Base-by-base conservation (phyloP, 192 early-diverging fungal species). In the Mycoemilia scoparia region DNA sequence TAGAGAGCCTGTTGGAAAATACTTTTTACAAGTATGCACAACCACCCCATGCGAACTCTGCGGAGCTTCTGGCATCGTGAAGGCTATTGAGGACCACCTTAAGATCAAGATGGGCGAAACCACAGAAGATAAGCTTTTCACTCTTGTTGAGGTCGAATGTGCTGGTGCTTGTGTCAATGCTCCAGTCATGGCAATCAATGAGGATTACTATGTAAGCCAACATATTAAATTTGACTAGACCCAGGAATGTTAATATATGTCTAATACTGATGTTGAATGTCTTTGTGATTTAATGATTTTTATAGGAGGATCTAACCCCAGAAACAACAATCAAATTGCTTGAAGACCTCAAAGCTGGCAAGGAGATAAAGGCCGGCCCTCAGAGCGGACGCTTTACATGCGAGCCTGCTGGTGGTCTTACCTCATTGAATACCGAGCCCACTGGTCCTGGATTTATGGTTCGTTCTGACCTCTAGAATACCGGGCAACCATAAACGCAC, bases 81-180 rank as follows among this genome's bases (percentile, higher is more conserved):
- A 98, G 43, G 69, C 91, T 4, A 70, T 90, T 34, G 69, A 88
- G 61, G 63, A 77, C 24, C 65, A 93, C 36, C 63, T 98, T 25
- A 81, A 81, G 34, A 89, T 98, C 53, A 76, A 95, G 49, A 76
- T 83, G 25, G 90, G 88, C 29, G 74, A 93, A 56, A 98, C 95
- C 11, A 92, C 90, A 24, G 43, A 66, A 28, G 95, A 98, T 51
- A 81, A 82, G 45, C 59, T 82, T 43, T 96, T 98, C 53, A 98
- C 95, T 15, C 64, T 98, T 31, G 92, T 96, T n/a, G 95, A 98
- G 54, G 95, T 98, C 16, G 95, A 98, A 60, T 98, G 95, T 45
- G 95, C 95, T 19, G 95, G 89, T 35, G 95, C 95, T 11, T 98
- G 95, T 51, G 76, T 89, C 34, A 98, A 98, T 45, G 89, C 91